phyloP scores from a whole-genome alignment of 73 alveolate species.

The Stentor coeruleus region DNA sequence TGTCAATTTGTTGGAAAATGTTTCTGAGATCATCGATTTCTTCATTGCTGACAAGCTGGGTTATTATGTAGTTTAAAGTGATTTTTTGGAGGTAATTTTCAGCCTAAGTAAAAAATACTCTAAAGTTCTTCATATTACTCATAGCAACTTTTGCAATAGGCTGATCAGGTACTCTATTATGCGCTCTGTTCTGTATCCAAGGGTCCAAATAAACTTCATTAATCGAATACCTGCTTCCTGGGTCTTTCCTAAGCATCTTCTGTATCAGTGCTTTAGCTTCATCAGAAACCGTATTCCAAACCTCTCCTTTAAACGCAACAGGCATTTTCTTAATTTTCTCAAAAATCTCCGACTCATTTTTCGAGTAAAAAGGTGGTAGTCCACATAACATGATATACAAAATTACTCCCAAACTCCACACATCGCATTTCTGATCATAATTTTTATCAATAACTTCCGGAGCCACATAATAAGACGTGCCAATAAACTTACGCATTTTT shows the following conservation, averaged over 20 bases:
- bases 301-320: slow-evolving; percentile 37
- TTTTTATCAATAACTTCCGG: slow-evolving; percentile 47
- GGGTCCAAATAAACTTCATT: slow-evolving; percentile 50
- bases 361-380: slow-evolving; percentile 48
- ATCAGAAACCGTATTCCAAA: slow-evolving; percentile 42
- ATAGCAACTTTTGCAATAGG: slow-evolving; percentile 29
- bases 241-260: slow-evolving; percentile 46
- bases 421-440: slow-evolving; percentile 55
- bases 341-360: slow-evolving; percentile 40
- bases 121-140: slow-evolving; percentile 25
- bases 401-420: slow-evolving; percentile 52
- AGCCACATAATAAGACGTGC: slow-evolving; percentile 71
- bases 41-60: slow-evolving; percentile 33
- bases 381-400: slow-evolving; percentile 50
- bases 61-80: slow-evolving; percentile 38
- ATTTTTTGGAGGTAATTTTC: slow-evolving; percentile 41
- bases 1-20: slow-evolving; percentile 63
- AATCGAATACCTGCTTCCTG: slow-evolving; percentile 38
- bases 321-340: slow-evolving; percentile 34
- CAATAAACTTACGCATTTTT: slow-evolving; percentile 74
- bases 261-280: slow-evolving; percentile 51
- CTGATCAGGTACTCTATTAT: slow-evolving; percentile 22
- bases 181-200: slow-evolving; percentile 45
- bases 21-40: slow-evolving; percentile 49
- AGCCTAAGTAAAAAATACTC: slow-evolving; percentile 16